Conservation (phyloP, 495 filamentous ascomycete species). For the Xylaria telfairii region DNA sequence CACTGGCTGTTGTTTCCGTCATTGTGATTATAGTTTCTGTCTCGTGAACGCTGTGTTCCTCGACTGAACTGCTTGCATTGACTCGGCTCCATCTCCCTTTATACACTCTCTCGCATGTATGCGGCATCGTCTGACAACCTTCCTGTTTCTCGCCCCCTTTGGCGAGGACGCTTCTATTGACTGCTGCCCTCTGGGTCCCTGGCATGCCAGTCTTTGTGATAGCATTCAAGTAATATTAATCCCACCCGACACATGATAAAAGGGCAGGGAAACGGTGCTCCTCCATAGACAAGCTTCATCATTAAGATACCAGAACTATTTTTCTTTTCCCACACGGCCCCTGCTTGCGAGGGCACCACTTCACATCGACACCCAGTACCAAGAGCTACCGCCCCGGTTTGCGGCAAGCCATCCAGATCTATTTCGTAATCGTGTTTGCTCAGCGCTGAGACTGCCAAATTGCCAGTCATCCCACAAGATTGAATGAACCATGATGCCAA, state of each 20-base stretch:
- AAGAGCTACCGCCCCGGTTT: not conserved
- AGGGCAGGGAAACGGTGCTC: not conserved
- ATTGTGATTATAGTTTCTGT: not conserved
- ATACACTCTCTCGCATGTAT: not conserved
- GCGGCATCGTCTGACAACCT: not conserved
- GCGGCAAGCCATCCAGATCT: slow-evolving; percentile 21
- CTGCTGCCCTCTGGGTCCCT: not conserved
- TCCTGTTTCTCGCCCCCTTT: not conserved
- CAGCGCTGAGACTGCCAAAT: slow-evolving; percentile 16
- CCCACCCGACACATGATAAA: slow-evolving; percentile 7
- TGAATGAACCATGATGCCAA: slow-evolving; percentile 6
- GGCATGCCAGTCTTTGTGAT: not conserved
- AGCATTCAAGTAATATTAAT: slow-evolving; percentile 22
- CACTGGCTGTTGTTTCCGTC: not conserved
- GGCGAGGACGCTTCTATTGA: slow-evolving; percentile 12
- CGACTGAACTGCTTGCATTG: not conserved
- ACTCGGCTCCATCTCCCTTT: not conserved
- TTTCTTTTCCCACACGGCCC: not conserved
- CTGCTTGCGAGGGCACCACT: not conserved
- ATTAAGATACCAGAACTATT: slow-evolving; percentile 29
- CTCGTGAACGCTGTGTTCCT: slow-evolving; percentile 6
- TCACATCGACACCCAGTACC: slow-evolving; percentile 4
- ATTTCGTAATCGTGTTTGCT: slow-evolving; percentile 21
- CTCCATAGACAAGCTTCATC: slow-evolving; percentile 20
- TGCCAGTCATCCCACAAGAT: slow-evolving; percentile 8